Percentiles rank a stretch among this genome's conserved stretches.
Conservation (phyloP, 106 monocot genomes). For the Ottelia alismoides region DNA sequence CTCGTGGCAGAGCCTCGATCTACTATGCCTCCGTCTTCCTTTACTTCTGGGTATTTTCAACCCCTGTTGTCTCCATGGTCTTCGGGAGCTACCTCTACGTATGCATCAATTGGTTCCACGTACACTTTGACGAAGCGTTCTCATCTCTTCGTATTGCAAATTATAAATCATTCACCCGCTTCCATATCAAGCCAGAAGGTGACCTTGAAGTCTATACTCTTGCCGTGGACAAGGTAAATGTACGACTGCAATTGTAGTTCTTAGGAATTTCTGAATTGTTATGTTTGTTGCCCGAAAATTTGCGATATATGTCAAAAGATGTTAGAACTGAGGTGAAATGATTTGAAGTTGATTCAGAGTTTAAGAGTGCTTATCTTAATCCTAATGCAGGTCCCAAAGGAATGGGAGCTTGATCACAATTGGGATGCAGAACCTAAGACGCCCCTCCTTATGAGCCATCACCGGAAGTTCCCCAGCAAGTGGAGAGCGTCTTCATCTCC, state of each 20-base stretch:
- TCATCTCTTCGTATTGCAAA: constrained; percentile 98
- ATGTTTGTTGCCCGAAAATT: not conserved
- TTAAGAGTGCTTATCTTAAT: not conserved
- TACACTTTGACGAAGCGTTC: constrained; percentile 99
- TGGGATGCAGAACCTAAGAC: constrained; percentile 73
- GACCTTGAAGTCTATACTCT: constrained; percentile 90
- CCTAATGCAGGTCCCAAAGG: constrained; percentile 64
- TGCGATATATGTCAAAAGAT: not conserved
- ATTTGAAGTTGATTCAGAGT: not conserved
- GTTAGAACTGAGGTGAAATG: not conserved
- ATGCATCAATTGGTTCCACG: constrained; percentile 96
- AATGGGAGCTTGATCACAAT: constrained; percentile 75
- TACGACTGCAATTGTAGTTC: not conserved
- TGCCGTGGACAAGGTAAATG: constrained; percentile 89
- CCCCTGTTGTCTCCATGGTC: constrained; percentile 86
- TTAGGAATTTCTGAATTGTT: not conserved
- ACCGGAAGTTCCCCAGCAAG: constrained; percentile 70
- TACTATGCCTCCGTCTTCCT: constrained; percentile 91
- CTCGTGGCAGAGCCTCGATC: constrained; percentile 69
- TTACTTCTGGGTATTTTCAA: constrained; percentile 97
- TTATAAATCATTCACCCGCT: constrained; percentile 91
- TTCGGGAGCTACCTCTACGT: constrained; percentile 96
- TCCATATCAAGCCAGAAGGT: constrained; percentile 64
- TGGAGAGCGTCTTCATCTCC: constrained; percentile 60
- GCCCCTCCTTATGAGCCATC: constrained; percentile 48